phyloP scores from a whole-genome alignment of 495 filamentous ascomycete species.

The Aspergillus bertholletiae region DNA sequence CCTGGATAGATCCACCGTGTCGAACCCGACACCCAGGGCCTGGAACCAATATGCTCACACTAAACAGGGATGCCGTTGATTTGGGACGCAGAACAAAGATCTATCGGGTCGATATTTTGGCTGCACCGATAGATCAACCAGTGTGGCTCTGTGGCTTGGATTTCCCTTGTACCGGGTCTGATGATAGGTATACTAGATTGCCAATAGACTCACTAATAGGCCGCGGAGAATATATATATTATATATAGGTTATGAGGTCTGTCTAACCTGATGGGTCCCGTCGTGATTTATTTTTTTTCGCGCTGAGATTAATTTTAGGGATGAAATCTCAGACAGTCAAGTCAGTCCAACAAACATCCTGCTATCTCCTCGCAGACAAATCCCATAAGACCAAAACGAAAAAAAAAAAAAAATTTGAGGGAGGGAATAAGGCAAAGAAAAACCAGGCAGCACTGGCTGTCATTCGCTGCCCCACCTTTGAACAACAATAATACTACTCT shows the following conservation, averaged over 20 bases:
- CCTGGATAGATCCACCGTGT: background rate
- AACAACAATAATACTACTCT: too few species aligned
- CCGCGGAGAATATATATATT: background rate
- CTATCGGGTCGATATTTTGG: background rate
- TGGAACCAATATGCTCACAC: background rate
- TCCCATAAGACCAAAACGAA: too few species aligned
- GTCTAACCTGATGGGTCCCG: background rate
- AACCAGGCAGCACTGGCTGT: background rate
- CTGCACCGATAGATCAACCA: background rate
- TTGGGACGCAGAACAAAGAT: background rate
- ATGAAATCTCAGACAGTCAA: background rate
- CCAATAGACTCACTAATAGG: too few species aligned
- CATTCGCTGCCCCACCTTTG: too few species aligned
- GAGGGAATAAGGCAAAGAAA: background rate
- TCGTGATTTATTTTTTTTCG: background rate
- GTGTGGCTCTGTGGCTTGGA: background rate
- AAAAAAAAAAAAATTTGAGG: background rate
- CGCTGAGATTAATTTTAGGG: background rate
- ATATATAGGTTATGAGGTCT: background rate
- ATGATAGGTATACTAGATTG: background rate
- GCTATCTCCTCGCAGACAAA: too few species aligned
- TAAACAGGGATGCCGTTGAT: background rate
- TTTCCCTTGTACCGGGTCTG: background rate
- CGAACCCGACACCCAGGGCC: background rate
- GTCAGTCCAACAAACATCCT: too few species aligned